phyloP scores from a whole-genome alignment of 768 basidiomycete genomes.

The Mycena epipterygia region DNA sequence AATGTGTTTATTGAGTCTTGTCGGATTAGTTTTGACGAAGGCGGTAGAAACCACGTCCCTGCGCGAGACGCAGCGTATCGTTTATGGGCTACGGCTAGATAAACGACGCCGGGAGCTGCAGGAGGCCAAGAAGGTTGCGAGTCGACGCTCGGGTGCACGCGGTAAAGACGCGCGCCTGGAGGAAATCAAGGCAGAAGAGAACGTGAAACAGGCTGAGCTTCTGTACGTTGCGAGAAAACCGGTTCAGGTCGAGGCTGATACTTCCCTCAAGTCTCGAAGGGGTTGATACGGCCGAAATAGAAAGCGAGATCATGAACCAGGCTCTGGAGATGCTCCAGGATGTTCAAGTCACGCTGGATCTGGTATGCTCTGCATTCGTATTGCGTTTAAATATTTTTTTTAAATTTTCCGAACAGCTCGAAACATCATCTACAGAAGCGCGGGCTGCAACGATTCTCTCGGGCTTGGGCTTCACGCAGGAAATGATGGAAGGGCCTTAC shows the following conservation, averaged over 20 bases:
- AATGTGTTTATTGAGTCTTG: slow-evolving; percentile 12
- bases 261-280: slow-evolving; percentile 42
- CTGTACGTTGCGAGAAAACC: slow-evolving; percentile 46
- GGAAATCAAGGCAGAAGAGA: slow-evolving; percentile 59
- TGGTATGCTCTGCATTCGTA: slow-evolving; percentile 7
- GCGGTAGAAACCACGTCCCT: slow-evolving; percentile 42
- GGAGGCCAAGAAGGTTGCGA: slow-evolving; percentile 59
- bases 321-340: slow-evolving; percentile 39
- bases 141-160: slow-evolving; percentile 66
- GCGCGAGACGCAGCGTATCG: slow-evolving; percentile 40
- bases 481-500: slow-evolving; percentile 54
- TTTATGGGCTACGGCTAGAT: slow-evolving; percentile 44
- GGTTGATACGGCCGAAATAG: slow-evolving; percentile 39
- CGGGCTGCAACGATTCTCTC: slow-evolving; percentile 65
- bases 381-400: not conserved
- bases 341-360: slow-evolving; percentile 26
- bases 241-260: slow-evolving; percentile 19
- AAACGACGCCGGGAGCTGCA: slow-evolving; percentile 51
- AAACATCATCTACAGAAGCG: slow-evolving; percentile 58
- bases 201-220: slow-evolving; percentile 49
- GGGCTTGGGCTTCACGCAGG: slow-evolving; percentile 70
- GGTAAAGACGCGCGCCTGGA: slow-evolving; percentile 70
- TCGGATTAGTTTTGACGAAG: slow-evolving; percentile 42
- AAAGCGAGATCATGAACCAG: slow-evolving; percentile 35
- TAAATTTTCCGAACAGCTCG: slow-evolving; percentile 36